phyloP scores from a whole-genome alignment of 1,284 basidiomycete genomes.

The Neolentinus lepideus region DNA sequence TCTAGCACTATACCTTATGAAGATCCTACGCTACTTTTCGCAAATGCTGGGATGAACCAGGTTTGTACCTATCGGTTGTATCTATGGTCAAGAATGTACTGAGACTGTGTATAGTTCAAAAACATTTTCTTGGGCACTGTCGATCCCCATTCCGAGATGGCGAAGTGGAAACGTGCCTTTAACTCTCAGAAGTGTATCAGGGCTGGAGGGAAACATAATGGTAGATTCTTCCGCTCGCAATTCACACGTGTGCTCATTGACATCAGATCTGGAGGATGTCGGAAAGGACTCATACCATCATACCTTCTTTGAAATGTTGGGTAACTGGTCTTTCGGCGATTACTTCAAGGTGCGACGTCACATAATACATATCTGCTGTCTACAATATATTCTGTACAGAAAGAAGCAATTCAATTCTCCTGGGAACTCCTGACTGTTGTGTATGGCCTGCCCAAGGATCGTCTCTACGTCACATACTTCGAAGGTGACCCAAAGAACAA shows the following conservation, averaged over 20 bases:
- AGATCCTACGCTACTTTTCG: constrained; percentile 94
- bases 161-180: constrained; percentile 87
- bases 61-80: constrained; percentile 24
- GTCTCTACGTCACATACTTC: constrained; percentile 97
- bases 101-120: constrained; percentile 70
- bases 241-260: constrained; percentile 7
- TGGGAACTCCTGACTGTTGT: constrained; percentile 93
- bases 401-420: constrained; percentile 88
- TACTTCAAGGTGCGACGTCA: constrained; percentile 85
- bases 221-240: constrained; percentile 28
- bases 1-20: constrained; percentile 95
- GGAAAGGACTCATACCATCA: constrained; percentile 96
- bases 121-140: constrained; percentile 94
- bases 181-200: constrained; percentile 98
- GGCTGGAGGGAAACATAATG: constrained; percentile 98
- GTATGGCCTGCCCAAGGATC: constrained; percentile 84
- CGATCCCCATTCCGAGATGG: constrained; percentile 85
- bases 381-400: constrained; percentile 35
- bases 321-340: constrained; percentile 99
- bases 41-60: constrained; percentile 98
- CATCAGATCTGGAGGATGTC: constrained; percentile 90
- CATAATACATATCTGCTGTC: background rate
- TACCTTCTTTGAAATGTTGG: constrained; percentile 99
- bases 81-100: constrained; percentile 7
- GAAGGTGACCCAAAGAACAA: constrained; percentile 87